phyloP scores from a whole-genome alignment of 75 land plant species.

The Pinus tabuliformis region DNA sequence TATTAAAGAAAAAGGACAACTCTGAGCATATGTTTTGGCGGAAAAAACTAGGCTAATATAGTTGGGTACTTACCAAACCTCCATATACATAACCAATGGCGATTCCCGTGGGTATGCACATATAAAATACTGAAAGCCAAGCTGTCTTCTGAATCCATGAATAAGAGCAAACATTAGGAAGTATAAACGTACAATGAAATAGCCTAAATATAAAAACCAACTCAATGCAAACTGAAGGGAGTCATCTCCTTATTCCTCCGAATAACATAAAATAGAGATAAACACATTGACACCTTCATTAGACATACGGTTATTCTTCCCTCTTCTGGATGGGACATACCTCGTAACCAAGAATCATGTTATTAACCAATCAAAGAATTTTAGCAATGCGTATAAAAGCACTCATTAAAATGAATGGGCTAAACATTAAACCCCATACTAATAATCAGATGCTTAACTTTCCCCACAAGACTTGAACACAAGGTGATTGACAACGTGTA shows the following conservation, averaged over 20 bases:
- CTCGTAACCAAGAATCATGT: neutral
- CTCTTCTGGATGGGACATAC: no score
- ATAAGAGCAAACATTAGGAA: neutral
- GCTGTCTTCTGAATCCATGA: constrained; percentile 70
- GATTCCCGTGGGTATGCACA: constrained; percentile 94
- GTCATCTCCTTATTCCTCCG: neutral
- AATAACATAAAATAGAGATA: neutral
- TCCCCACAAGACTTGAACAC: neutral
- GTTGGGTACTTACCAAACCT: constrained; percentile 65
- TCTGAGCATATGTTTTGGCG: neutral
- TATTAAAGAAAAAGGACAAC: neutral
- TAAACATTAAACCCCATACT: neutral
- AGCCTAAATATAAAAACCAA: neutral
- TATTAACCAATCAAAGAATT: neutral
- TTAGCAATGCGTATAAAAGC: neutral
- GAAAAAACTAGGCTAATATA: neutral
- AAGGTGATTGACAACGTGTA: neutral
- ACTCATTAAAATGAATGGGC: neutral
- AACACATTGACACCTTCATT: neutral
- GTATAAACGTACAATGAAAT: neutral
- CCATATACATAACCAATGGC: constrained; percentile 99
- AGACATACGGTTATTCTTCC: neutral
- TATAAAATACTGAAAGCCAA: constrained; percentile 96
- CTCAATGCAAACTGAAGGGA: neutral
- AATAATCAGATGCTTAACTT: neutral